A percentile compares a stretch with the other conserved stretches of the same genome.
Conservation (phyloP, 441 rosid species). For the Manihot esculenta region DNA sequence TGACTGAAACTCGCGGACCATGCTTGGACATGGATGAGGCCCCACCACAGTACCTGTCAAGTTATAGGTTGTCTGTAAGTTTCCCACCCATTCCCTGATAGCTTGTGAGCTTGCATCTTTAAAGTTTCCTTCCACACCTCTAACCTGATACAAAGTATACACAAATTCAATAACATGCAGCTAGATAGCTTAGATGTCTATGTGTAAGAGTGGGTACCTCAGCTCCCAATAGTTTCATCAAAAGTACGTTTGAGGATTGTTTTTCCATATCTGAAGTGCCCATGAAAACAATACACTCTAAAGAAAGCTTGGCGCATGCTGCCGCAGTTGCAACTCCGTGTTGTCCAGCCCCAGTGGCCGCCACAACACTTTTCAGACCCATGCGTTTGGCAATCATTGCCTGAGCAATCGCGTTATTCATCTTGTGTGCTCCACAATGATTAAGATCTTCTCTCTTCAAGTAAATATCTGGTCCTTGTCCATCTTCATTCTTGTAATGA, state of each 20-base stretch:
- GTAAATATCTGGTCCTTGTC: slow-evolving; percentile 40
- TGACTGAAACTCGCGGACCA: slow-evolving; percentile 76
- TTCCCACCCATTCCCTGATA: slow-evolving; percentile 54
- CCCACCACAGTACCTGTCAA: slow-evolving; percentile 64
- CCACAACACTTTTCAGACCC: slow-evolving; percentile 48
- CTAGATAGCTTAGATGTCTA: too few relatives aligned
- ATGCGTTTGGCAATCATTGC: slow-evolving; percentile 72
- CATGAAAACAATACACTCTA: slow-evolving; percentile 69
- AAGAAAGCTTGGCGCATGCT: slow-evolving; percentile 58
- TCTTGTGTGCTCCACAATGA: slow-evolving; percentile 77
- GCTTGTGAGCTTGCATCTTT: slow-evolving; percentile 75
- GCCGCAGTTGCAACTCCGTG: slow-evolving; percentile 88
- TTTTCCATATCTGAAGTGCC: slow-evolving; percentile 58
- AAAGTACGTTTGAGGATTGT: slow-evolving; percentile 52
- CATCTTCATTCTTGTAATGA: slow-evolving; percentile 42
- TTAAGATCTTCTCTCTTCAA: slow-evolving; percentile 80
- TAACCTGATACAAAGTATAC: slow-evolving; percentile 26
- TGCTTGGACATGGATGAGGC: slow-evolving; percentile 80
- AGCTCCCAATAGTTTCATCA: slow-evolving; percentile 66
- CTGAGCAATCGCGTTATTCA: slow-evolving; percentile 78
- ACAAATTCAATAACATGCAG: too few relatives aligned
- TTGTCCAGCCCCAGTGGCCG: slow-evolving; percentile 82
- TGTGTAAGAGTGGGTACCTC: slow-evolving; percentile 32
- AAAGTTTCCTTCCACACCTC: slow-evolving; percentile 45
- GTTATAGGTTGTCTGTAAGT: slow-evolving; percentile 44